phyloP scores from a whole-genome alignment of 2,329 filamentous ascomycete species.

The Amphichorda felina region DNA sequence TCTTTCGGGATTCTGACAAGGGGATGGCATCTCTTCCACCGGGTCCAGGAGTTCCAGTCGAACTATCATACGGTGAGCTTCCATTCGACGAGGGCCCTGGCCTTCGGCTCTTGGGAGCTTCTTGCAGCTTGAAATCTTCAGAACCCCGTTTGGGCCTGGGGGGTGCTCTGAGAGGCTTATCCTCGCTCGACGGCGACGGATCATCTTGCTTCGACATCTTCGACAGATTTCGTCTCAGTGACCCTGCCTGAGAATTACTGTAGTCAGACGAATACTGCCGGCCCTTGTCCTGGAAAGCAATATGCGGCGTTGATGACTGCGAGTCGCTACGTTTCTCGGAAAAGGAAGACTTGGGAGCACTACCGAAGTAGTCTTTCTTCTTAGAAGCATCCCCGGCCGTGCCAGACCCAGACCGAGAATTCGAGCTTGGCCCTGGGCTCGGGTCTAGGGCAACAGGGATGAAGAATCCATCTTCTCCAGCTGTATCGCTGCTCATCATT shows the following conservation, averaged over 20 bases:
- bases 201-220: conserved; percentile 20
- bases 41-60: background rate
- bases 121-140: conserved; percentile 68
- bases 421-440: conserved; percentile 43
- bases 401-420: conserved; percentile 42
- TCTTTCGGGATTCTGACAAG: conserved; percentile 18
- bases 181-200: conserved; percentile 21
- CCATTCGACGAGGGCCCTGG: conserved; percentile 6
- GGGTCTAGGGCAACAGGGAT: conserved; percentile 68
- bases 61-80: conserved; percentile 1
- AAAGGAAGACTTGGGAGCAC: conserved; percentile 27
- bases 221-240: conserved; percentile 33
- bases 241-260: conserved; percentile 39
- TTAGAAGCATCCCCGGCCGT: conserved; percentile 29
- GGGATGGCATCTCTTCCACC: background rate
- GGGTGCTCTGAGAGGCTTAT: conserved; percentile 20
- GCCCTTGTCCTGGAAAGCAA: conserved; percentile 79
- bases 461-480: conserved; percentile 58
- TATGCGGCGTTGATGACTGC: conserved; percentile 63
- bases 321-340: conserved; percentile 36
- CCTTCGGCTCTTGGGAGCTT: conserved; percentile 59
- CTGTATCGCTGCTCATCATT: conserved; percentile 41
- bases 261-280: conserved; percentile 47
- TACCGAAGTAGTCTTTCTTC: conserved; percentile 47
- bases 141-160: conserved; percentile 10